Conservation (phyloP, 2,329 filamentous ascomycete species). For the Xylaria sp. region DNA sequence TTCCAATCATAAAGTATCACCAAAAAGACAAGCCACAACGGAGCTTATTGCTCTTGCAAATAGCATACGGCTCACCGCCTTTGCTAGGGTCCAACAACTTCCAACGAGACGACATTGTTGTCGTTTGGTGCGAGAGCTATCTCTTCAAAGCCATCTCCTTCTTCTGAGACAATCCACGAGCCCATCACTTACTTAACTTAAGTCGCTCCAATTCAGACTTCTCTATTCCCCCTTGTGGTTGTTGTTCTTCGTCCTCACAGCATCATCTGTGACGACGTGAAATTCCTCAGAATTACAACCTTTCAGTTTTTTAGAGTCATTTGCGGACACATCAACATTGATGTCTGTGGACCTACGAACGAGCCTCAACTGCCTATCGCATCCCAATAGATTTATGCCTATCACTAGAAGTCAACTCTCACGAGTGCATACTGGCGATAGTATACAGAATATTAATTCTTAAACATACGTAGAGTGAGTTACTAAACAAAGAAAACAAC, state of each 20-base stretch:
- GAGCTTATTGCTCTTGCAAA: slow-evolving; percentile 41
- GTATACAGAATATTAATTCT: slow-evolving; percentile 63
- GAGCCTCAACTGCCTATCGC: slow-evolving; percentile 66
- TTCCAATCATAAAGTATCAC: slow-evolving; percentile 29
- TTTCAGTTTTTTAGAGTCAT: slow-evolving; percentile 39
- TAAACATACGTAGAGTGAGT: slow-evolving; percentile 47
- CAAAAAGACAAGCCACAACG: slow-evolving; percentile 35
- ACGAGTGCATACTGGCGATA: slow-evolving; percentile 65
- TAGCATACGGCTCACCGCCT: slow-evolving; percentile 39
- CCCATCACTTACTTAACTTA: slow-evolving; percentile 21
- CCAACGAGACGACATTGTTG: slow-evolving; percentile 30
- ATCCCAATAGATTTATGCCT: slow-evolving; percentile 67
- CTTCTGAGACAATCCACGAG: slow-evolving; percentile 19
- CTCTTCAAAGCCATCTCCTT: slow-evolving; percentile 22
- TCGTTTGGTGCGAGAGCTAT: slow-evolving; percentile 16
- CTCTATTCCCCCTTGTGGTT: slow-evolving; percentile 8
- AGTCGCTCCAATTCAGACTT: slow-evolving; percentile 17
- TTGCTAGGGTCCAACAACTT: slow-evolving; percentile 36
- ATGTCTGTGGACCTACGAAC: slow-evolving; percentile 69
- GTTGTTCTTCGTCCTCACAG: slow-evolving; percentile 32
- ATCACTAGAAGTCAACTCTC: slow-evolving; percentile 66
- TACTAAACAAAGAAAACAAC: slow-evolving; percentile 3
- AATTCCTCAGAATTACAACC: slow-evolving; percentile 31
- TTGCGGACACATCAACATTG: slow-evolving; percentile 57
- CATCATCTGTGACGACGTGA: slow-evolving; percentile 38